phyloP scores from a whole-genome alignment of 108 stramenopile genomes.

The Heterococcus sp. region DNA sequence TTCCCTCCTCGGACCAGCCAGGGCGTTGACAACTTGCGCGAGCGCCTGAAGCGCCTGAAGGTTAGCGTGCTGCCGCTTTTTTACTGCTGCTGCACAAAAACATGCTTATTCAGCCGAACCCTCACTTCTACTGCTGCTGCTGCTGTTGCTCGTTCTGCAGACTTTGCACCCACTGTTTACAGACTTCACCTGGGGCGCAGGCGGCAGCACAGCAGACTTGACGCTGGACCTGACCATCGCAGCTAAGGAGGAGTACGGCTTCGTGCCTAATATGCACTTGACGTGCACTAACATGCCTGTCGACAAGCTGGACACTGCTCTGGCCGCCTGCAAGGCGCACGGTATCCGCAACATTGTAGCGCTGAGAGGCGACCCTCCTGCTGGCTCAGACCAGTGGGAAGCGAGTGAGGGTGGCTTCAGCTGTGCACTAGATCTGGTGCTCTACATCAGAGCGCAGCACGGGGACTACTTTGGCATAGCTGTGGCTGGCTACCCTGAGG shows the following conservation, averaged over 20 bases:
- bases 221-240: constrained; percentile 81
- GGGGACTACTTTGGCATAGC: constrained; percentile 84
- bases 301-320: constrained; percentile 77
- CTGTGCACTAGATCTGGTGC: constrained; percentile 93
- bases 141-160: no score
- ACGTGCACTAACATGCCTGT: constrained; percentile 99
- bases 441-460: constrained; percentile 84
- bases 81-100: neutral
- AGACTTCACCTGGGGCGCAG: constrained; percentile 99
- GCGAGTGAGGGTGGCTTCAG: constrained; percentile 89
- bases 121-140: no score
- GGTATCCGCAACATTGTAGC: constrained; percentile 98
- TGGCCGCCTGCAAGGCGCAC: constrained; percentile 61
- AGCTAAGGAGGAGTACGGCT: constrained; percentile 62
- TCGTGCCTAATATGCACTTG: constrained; percentile 95
- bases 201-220: constrained; percentile 94
- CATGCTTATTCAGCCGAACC: neutral
- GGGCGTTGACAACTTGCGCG: constrained; percentile 82
- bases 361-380: constrained; percentile 94
- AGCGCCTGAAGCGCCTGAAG: constrained; percentile 80
- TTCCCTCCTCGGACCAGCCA: no score
- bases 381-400: constrained; percentile 91
- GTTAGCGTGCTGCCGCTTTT: no score
- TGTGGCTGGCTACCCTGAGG: constrained; percentile 99
- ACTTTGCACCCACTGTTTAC: constrained; percentile 73